Conservation (phyloP, 352 stramenopile species). For the Sclerospora graminicola region DNA sequence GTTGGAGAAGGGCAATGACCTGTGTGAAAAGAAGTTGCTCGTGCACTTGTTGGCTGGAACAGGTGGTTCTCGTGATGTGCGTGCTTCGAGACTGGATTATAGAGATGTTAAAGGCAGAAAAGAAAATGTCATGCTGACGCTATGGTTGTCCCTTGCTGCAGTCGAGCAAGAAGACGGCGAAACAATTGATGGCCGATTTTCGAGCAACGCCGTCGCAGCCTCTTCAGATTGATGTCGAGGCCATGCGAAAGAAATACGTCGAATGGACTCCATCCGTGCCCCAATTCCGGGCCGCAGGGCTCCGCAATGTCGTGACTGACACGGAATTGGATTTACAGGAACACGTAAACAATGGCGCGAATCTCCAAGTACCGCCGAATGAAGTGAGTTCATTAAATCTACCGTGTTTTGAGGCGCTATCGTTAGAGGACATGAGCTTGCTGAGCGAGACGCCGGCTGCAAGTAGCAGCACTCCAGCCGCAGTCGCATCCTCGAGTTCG, state of each 20-base stretch:
- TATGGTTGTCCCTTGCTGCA: constrained; percentile 10
- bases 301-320: constrained; percentile 72
- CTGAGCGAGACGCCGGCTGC: constrained; percentile 20
- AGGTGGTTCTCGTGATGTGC: constrained; percentile 38
- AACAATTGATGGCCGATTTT: constrained; percentile 56
- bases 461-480: constrained; percentile 10
- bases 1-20: constrained; percentile 59
- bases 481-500: constrained; percentile 11
- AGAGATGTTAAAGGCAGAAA: background rate
- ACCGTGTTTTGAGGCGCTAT: constrained; percentile 61
- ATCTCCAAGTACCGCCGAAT: constrained; percentile 53
- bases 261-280: constrained; percentile 69
- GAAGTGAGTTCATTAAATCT: constrained; percentile 61
- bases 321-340: constrained; percentile 76
- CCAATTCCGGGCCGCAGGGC: constrained; percentile 64
- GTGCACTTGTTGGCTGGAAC: constrained; percentile 47
- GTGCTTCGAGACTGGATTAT: background rate
- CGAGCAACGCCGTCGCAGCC: constrained; percentile 35
- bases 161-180: constrained; percentile 64
- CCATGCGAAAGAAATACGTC: constrained; percentile 52
- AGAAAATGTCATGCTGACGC: constrained; percentile 3
- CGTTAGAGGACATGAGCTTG: constrained; percentile 62
- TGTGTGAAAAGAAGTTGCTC: constrained; percentile 75
- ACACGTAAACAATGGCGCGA: constrained; percentile 70
- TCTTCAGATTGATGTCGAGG: constrained; percentile 53